Evolutionary conservation across 169 alveolate genomes (phyloP).

Genomic region (Plasmodium inui): DNA sequence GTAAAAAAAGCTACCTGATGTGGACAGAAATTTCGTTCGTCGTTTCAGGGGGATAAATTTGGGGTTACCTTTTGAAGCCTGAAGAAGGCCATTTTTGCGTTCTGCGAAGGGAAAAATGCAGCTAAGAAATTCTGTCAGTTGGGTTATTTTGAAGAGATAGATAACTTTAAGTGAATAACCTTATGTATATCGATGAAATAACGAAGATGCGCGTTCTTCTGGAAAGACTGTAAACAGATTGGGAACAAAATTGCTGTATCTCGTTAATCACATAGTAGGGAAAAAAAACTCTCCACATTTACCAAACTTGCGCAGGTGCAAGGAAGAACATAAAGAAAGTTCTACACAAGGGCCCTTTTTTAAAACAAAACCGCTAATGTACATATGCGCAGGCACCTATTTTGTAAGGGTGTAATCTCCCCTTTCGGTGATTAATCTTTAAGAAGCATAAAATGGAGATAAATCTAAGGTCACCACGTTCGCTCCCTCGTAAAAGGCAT

Average conservation of each 20-base stretch:
- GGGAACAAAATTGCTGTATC: neutral
- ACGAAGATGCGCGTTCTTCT: neutral
- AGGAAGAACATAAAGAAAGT: neutral
- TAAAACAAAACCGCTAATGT: neutral
- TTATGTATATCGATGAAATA: neutral
- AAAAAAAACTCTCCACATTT: neutral
- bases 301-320: neutral
- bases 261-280: neutral
- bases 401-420: neutral
- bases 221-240: neutral
- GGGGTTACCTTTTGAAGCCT: neutral
- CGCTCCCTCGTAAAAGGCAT: neutral
- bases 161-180: neutral
- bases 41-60: neutral
- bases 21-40: neutral
- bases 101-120: neutral
- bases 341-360: neutral
- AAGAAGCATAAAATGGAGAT: neutral
- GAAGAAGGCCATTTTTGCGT: neutral
- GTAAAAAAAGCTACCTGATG: neutral
- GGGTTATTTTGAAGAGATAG: neutral
- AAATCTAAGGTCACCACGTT: neutral
- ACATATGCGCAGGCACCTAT: neutral
- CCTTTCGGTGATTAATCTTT: neutral
- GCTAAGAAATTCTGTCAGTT: neutral